Evolutionary conservation across 2,329 filamentous ascomycete species (phyloP), one percentile per base, ranked within the genome.

Genomic region (Aspergillus ochraceoroseus): DNA sequence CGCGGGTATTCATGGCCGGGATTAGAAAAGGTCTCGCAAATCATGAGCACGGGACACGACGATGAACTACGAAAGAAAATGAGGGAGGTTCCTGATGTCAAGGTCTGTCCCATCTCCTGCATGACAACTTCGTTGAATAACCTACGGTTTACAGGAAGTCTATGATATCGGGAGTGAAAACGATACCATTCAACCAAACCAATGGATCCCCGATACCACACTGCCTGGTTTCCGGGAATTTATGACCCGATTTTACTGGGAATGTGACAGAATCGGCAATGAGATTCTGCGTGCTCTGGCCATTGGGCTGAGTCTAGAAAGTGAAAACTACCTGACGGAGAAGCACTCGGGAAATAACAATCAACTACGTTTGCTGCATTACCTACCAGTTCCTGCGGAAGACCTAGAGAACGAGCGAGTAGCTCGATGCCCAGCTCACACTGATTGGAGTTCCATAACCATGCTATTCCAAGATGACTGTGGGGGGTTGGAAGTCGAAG

Each of bases 331-430:
- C 46, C 57, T 76, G n/a, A 48, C 70, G 2, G 56, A 58, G 13
- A 68, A 73, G 30, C 78, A 82, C 57, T 70, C 68, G 22, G 72
- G 73, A 0, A 66, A 73, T 41, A 73, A 79, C 49, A 78, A 79
- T 46, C 78, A 81, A 45, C 63, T 82, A 7, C 71, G 80, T 1
- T 58, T 83, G 17, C 62, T 82, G 11, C 78, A 82, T 54, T 83
- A 79, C 44, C 73, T 75, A 0, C 62, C 70, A 2, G 62, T 76
- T 3, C 63, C 68, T 17, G 67, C 66, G 4, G 61, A 63, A 20
- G 65, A 64, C 23, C 55, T 77, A 13, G 62, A 66, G 19, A 67
- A 62, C 28, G 63, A 67, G 8, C 51, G 61, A 11, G 64, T 70
- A 25, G 67, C 71, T 7, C 63, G 75, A 7, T 74, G 76, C 34